phyloP scores from a whole-genome alignment of 495 filamentous ascomycete species.

The Penicillium egyptiacum region DNA sequence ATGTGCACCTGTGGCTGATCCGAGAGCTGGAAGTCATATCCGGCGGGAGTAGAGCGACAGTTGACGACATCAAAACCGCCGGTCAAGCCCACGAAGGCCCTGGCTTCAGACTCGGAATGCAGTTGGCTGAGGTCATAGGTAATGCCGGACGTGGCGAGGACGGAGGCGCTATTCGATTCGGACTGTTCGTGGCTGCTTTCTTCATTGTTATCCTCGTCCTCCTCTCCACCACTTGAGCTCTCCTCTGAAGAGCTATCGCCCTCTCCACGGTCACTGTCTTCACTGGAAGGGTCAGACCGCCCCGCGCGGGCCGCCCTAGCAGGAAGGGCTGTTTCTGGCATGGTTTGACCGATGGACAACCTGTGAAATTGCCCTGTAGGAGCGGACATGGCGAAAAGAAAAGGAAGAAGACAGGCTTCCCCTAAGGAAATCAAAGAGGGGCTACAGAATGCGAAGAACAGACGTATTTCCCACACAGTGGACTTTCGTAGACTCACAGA shows the following conservation, averaged over 20 bases:
- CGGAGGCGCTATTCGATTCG: constrained; percentile 21
- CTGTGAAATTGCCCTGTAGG: constrained; percentile 43
- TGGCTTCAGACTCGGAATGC: constrained; percentile 36
- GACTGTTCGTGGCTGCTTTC: constrained; percentile 22
- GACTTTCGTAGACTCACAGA: constrained; percentile 31
- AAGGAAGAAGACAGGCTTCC: constrained; percentile 8
- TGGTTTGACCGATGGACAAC: constrained; percentile 39
- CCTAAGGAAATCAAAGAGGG: constrained; percentile 6
- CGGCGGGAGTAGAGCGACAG: constrained; percentile 30
- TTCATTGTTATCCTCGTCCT: constrained; percentile 17
- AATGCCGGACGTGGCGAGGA: constrained; percentile 41
- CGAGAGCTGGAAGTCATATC: constrained; percentile 40
- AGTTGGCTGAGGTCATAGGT: constrained; percentile 43
- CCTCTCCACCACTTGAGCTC: constrained; percentile 15
- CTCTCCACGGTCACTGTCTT: constrained; percentile 21
- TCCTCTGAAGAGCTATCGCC: constrained; percentile 14
- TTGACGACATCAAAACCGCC: constrained; percentile 39
- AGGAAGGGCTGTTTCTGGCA: constrained; percentile 31
- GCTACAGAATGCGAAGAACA: constrained; percentile 5
- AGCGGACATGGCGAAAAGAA: constrained; percentile 36
- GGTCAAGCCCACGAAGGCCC: constrained; percentile 39
- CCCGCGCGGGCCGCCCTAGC: constrained; percentile 25
- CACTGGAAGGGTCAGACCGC: constrained; percentile 18
- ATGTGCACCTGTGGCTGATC: constrained; percentile 37
- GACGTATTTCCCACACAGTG: constrained; percentile 13